Percentiles rank a stretch among this genome's conserved stretches.
Conservation (phyloP, 129 eudicot genomes). For the Smallanthus sonchifolius region DNA sequence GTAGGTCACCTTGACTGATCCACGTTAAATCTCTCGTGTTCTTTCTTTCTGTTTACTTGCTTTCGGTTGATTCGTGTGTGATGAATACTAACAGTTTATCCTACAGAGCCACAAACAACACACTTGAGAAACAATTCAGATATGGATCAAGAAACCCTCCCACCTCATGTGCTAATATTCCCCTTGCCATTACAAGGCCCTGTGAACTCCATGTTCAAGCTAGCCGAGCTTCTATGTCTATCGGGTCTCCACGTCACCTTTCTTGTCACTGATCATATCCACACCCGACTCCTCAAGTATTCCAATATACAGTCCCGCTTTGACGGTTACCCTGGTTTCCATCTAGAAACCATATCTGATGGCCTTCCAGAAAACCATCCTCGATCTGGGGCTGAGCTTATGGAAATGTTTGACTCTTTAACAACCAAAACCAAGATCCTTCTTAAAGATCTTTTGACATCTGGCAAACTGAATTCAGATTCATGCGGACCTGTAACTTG, state of each 20-base stretch:
- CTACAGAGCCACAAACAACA: slow-evolving; percentile 2
- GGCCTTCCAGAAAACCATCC: slow-evolving; percentile 52
- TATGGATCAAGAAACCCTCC: slow-evolving; percentile 28
- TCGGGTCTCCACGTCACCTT: slow-evolving; percentile 58
- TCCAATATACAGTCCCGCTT: slow-evolving; percentile 46
- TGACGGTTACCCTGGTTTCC: slow-evolving; percentile 34
- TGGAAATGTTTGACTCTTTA: slow-evolving; percentile 37
- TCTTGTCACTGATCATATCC: slow-evolving; percentile 47
- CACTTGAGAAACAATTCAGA: background rate
- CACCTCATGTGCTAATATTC: slow-evolving; percentile 63
- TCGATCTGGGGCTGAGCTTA: slow-evolving; percentile 30
- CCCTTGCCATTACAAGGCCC: slow-evolving; percentile 73
- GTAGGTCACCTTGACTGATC: no score
- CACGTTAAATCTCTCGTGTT: no score
- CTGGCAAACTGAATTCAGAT: slow-evolving; percentile 18
- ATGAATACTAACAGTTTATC: background rate
- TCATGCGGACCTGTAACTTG: slow-evolving; percentile 31
- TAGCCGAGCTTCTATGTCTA: slow-evolving; percentile 63
- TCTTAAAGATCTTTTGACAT: slow-evolving; percentile 35
- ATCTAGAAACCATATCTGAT: slow-evolving; percentile 39
- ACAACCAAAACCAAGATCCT: slow-evolving; percentile 28
- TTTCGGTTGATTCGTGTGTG: no score
- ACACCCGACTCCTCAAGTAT: slow-evolving; percentile 44
- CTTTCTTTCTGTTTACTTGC: no score
- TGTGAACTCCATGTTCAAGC: slow-evolving; percentile 60